Percentiles rank a stretch among this genome's conserved stretches.
Conservation (phyloP, 1,284 basidiomycete species). For the Crucibulum parvulum region DNA sequence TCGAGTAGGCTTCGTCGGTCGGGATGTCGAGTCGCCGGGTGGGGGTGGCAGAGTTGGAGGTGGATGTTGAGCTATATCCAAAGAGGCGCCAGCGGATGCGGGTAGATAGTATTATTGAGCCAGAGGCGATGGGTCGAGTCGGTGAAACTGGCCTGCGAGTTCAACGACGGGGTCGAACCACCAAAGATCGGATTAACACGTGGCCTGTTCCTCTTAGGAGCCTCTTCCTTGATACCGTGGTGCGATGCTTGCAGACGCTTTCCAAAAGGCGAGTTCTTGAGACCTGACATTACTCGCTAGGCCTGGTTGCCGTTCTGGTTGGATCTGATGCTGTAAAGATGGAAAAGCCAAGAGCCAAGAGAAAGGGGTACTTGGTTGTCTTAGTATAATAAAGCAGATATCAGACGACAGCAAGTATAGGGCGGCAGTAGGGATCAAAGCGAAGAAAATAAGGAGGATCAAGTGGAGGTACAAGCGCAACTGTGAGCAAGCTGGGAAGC, state of each 20-base stretch:
- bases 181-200: conserved; percentile 64
- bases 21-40: conserved; percentile 76
- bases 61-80: conserved; percentile 68
- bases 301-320: too few relatives aligned
- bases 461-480: too few relatives aligned
- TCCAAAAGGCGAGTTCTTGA: conserved; percentile 83
- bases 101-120: conserved; percentile 57
- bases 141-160: conserved; percentile 67
- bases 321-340: too few relatives aligned
- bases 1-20: conserved; percentile 87
- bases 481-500: too few relatives aligned
- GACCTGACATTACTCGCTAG: conserved; percentile 59
- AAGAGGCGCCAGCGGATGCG: conserved; percentile 74
- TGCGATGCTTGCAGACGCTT: conserved; percentile 77
- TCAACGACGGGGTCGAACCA: conserved; percentile 49
- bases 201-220: conserved; percentile 56
- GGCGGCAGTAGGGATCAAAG: too few relatives aligned
- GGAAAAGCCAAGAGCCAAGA: too few relatives aligned
- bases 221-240: conserved; percentile 59
- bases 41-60: conserved; percentile 63
- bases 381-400: too few relatives aligned
- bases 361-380: too few relatives aligned
- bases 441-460: too few relatives aligned
- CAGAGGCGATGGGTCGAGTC: conserved; percentile 49
- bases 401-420: too few relatives aligned